A percentile compares a stretch with the other conserved stretches of the same genome.
Conservation (phyloP, 257 asterid species). For the Solanum infundibuliforme region DNA sequence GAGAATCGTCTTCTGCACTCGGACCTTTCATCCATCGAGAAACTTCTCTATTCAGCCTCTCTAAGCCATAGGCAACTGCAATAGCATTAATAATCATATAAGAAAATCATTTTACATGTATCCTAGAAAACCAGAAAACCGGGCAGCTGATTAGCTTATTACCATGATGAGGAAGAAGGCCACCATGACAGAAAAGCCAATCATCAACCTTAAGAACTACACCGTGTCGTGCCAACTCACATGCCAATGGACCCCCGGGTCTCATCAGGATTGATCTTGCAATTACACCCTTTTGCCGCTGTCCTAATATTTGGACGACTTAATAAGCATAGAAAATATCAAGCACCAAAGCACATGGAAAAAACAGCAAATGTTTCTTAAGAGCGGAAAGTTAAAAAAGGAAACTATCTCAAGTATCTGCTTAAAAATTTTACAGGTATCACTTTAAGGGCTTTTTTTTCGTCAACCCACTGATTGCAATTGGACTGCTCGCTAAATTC, state of each 20-base stretch:
- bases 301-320: slow-evolving; percentile 69
- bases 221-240: slow-evolving; percentile 67
- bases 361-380: not conserved
- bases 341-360: not conserved
- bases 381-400: not conserved
- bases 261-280: slow-evolving; percentile 84
- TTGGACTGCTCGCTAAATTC: not conserved
- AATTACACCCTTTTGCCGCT: slow-evolving; percentile 87
- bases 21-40: slow-evolving; percentile 86
- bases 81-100: not conserved
- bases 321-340: slow-evolving; percentile 19
- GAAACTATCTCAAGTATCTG: not conserved
- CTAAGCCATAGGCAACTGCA: slow-evolving; percentile 85
- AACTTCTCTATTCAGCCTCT: slow-evolving; percentile 75
- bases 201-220: slow-evolving; percentile 83
- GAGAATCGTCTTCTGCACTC: slow-evolving; percentile 24
- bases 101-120: not conserved
- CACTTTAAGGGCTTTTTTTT: not conserved
- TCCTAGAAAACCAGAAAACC: not conserved
- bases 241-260: slow-evolving; percentile 89
- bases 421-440: not conserved
- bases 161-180: slow-evolving; percentile 99
- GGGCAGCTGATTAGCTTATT: not conserved
- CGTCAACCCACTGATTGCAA: not conserved
- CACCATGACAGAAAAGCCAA: slow-evolving; percentile 97